Evolutionary conservation across 2,329 filamentous ascomycete genomes (phyloP), one percentile per base, ranked within the genome.

Genomic region (Aspergillus tanneri): DNA sequence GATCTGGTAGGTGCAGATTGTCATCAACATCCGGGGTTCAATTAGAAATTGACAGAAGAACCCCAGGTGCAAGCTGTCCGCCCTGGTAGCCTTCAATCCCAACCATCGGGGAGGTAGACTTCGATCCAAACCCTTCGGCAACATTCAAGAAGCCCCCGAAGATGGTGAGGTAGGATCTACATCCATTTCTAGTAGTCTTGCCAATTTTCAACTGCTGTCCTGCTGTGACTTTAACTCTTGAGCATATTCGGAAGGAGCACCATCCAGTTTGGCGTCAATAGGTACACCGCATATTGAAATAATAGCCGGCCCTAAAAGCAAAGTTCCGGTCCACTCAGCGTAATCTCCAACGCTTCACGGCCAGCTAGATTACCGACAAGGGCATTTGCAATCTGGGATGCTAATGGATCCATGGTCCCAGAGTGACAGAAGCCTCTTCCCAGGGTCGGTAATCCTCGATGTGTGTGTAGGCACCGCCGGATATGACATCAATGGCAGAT

Each of bases 351-450:
- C 0, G 72, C 74, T 60, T 83, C 83, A 3, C 66, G 73, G 0
- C 71, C 73, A 0, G 70, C 59, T 0, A 72, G 55, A 44, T 86
- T 85, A 0, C 81, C 81, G 0, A 80, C 81, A 1, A 86, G 70
- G 16, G 78, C 67, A 53, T 86, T 86, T 2, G 79, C 82, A 22
- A 83, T 71, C 19, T 76, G 75, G 37, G 80, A 77, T 1, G 79
- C 74, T n/a, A 84, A 59, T 1, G 75, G 71, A 57, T 85, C 82
- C 81, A 85, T 84, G 0, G 83, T 80, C 0, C 83, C 82, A 3
- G 76, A 74, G 24, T 82, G 78, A 3, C 78, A 77, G 40, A 85
- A 79, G 5, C 82, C 83, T 57, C 77, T 76, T 1, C 81, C 81
- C 2, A 82, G 71, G 0, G 71, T 73, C 3, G 77, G 75, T 76